These are phyloP conservation scores for Chrysophaeum taylorii DNA, from an alignment of 352 stramenopile species.

Conservation along the genomic window DNA sequence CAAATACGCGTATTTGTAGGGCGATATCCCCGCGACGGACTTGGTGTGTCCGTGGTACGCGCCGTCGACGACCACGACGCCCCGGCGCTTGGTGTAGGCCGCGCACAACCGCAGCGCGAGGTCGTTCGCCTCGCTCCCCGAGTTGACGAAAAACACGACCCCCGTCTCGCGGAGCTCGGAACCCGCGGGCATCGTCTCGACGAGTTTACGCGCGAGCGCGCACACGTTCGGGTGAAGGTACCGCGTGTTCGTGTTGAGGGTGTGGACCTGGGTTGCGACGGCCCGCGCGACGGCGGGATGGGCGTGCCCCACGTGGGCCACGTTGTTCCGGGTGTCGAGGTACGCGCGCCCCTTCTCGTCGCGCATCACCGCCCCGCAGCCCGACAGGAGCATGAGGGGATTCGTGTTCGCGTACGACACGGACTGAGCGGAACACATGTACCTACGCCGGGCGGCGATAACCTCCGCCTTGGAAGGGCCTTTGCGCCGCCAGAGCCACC, in stretches of 20 bases:
- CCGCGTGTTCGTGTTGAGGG: constrained; percentile 61
- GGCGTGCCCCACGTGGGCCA: constrained; percentile 54
- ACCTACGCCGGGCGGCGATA: background rate
- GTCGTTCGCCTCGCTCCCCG: constrained; percentile 66
- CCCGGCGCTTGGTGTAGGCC: constrained; percentile 2
- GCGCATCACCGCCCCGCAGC: background rate
- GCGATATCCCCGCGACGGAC: constrained; percentile 48
- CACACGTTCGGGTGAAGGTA: constrained; percentile 60
- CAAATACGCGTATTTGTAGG: constrained; percentile 57
- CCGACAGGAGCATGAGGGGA: background rate
- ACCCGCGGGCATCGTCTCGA: constrained; percentile 39
- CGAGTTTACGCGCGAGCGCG: constrained; percentile 42
- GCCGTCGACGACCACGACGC: constrained; percentile 43
- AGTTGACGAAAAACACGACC: constrained; percentile 64
- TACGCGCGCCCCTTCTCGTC: constrained; percentile 28
- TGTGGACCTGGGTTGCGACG: constrained; percentile 42
- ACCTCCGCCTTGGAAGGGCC: too few relatives aligned
- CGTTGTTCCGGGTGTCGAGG: constrained; percentile 72
- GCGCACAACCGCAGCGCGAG: constrained; percentile 52
- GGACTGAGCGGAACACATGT: background rate
- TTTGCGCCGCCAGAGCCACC: too few relatives aligned
- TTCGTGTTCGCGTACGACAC: constrained; percentile 7
- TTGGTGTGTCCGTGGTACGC: constrained; percentile 67
- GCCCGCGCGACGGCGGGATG: constrained; percentile 48
- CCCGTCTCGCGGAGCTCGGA: constrained; percentile 25